phyloP scores from a whole-genome alignment of 331 rosid species.

The Stylosanthes scabra region DNA sequence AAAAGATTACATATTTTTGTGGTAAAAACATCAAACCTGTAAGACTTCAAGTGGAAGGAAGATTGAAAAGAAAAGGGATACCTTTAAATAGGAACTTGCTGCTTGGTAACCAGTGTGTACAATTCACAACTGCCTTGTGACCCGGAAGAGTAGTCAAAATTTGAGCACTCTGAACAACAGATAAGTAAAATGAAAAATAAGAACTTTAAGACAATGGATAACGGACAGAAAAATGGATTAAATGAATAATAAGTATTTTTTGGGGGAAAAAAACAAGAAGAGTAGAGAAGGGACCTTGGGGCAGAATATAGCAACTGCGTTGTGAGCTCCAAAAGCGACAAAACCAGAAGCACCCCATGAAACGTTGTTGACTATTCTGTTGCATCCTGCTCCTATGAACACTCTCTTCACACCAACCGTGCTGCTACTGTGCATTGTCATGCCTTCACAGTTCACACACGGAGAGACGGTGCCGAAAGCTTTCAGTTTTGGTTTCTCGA shows the following conservation, averaged over 20 bases:
- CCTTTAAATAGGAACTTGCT: constrained; percentile 78
- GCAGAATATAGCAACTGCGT: constrained; percentile 86
- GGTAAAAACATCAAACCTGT: neutral
- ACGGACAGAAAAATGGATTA: neutral
- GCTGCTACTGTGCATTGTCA: constrained; percentile 25
- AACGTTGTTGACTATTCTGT: constrained; percentile 87
- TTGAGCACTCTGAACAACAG: constrained; percentile 73
- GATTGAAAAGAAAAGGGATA: constrained; percentile 34
- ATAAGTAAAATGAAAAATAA: neutral
- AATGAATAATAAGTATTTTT: neutral
- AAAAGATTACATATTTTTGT: neutral
- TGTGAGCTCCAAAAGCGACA: constrained; percentile 89
- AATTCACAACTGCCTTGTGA: constrained; percentile 85
- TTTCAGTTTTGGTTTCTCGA: too few relatives aligned
- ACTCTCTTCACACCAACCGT: constrained; percentile 61
- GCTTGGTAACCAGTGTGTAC: constrained; percentile 95
- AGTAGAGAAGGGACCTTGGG: constrained; percentile 63
- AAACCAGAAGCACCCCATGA: constrained; percentile 95
- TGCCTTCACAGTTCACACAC: neutral
- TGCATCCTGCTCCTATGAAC: constrained; percentile 93
- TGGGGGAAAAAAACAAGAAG: neutral
- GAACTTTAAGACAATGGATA: neutral
- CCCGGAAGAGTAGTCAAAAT: constrained; percentile 94
- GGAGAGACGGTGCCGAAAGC: too few relatives aligned
- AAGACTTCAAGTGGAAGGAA: neutral